Percentiles rank a stretch among this genome's conserved stretches.
These are phyloP conservation scores for Penicillium lagena DNA, from an alignment of 495 filamentous ascomycete species.

Conservation along the genomic window DNA sequence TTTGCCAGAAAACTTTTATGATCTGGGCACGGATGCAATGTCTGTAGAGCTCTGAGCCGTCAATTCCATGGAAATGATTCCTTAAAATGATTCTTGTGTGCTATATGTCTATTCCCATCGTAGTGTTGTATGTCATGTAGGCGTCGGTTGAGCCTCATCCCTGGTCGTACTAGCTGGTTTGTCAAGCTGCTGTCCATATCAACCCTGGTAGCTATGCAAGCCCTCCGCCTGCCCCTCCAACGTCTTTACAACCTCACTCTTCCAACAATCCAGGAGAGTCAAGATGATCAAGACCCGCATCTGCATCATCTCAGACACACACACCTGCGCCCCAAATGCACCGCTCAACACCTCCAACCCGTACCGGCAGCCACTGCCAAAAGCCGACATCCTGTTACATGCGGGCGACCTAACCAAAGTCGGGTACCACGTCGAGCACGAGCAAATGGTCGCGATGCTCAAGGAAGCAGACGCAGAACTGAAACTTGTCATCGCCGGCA, in stretches of 20 bases:
- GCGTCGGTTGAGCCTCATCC: too few relatives aligned
- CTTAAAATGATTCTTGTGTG: constrained; percentile 21
- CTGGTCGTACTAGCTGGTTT: too few relatives aligned
- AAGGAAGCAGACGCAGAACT: constrained; percentile 51
- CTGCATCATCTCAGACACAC: constrained; percentile 60
- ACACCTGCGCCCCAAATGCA: constrained; percentile 34
- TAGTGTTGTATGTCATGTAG: neutral
- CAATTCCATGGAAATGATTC: constrained; percentile 33
- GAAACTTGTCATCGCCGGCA: constrained; percentile 76
- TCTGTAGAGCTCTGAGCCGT: constrained; percentile 41
- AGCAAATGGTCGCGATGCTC: constrained; percentile 47
- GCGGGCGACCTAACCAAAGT: constrained; percentile 66
- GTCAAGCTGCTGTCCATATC: too few relatives aligned
- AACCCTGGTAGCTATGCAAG: too few relatives aligned
- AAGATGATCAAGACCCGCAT: constrained; percentile 42
- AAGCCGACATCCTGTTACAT: constrained; percentile 62
- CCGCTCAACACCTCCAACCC: constrained; percentile 14
- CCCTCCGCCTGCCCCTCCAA: too few relatives aligned
- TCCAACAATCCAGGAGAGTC: neutral
- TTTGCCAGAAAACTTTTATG: constrained; percentile 34
- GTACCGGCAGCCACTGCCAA: constrained; percentile 44
- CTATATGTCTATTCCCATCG: constrained; percentile 3
- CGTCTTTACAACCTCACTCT: neutral
- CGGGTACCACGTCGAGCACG: constrained; percentile 51
- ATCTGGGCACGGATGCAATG: constrained; percentile 37